A percentile compares a stretch with the other conserved stretches of the same genome.
Conservation (phyloP, 305 asterid species). For the Fraxinus dipetala region DNA sequence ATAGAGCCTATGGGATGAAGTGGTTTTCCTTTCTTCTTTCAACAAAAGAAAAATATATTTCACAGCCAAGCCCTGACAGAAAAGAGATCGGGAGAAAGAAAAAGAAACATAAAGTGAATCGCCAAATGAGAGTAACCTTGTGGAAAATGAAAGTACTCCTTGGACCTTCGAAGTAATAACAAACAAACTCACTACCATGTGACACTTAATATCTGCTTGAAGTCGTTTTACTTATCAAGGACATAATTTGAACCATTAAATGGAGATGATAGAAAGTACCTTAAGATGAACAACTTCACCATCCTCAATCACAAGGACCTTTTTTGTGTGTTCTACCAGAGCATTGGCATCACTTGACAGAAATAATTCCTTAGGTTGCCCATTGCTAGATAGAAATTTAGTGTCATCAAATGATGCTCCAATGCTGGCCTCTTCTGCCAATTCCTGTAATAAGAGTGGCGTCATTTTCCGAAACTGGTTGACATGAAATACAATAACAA, state of each 20-base stretch:
- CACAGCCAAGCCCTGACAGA: neutral
- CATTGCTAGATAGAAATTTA: constrained; percentile 65
- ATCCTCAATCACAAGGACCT: constrained; percentile 82
- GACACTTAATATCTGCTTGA: neutral
- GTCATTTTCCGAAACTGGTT: constrained; percentile 19
- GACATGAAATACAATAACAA: neutral
- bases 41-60: neutral
- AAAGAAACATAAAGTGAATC: neutral
- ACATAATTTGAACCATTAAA: neutral
- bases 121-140: neutral
- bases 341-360: constrained; percentile 97
- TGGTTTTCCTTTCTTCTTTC: neutral
- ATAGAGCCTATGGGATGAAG: neutral
- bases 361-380: constrained; percentile 76
- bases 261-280: constrained; percentile 44
- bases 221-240: neutral
- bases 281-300: constrained; percentile 90
- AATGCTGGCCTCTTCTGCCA: constrained; percentile 41
- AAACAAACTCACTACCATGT: constrained; percentile 1
- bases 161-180: neutral
- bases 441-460: constrained; percentile 49
- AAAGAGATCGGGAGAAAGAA: neutral
- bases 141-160: neutral
- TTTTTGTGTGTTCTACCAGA: constrained; percentile 93
- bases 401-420: constrained; percentile 48